Base-by-base conservation (phyloP, 768 basidiomycete species). In the Amanita pseudoporphyria region DNA sequence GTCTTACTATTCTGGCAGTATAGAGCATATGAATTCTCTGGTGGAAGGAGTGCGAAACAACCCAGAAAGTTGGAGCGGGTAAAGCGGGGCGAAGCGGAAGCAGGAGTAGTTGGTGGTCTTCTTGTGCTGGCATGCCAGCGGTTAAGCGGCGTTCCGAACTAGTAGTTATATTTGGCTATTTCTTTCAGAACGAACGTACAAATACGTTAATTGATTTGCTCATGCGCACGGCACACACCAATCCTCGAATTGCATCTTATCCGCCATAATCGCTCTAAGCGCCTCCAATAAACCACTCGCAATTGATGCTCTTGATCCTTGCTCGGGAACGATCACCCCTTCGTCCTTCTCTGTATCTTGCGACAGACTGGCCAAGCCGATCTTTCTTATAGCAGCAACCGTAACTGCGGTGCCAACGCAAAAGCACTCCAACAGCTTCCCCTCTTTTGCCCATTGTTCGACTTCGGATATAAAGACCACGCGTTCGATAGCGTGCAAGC, bases 321-420 rank as follows among this genome's bases (percentile, higher is more conserved):
- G 69, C 14, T 64, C 67, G 0, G 80, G 82, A 9, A 87, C 60
- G 3, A 65, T 53, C 28, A 84, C 57, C 31, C 78, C 77, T n/a
- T n/a, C n/a, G n/a, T n/a, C n/a, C n/a, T n/a, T n/a, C n/a, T n/a
- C n/a, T n/a, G n/a, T n/a, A 2, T 28, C 36, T 22, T 24, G 18
- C 7, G 35, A 36, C 39, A 59, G 57, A 0, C 67, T 67, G 47
- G 66, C 58, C 47, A 72, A 78, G 12, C 76, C 73, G 58, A 91
- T 83, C 35, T 71, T 71, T 19, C 77, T 73, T 2, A 84, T 70
- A 9, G 81, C 73, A 0, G 74, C 79, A 33, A 91, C 77, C 41
- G 87, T 71, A 12, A 78, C 85, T 1, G 86, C 89, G 0, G 83
- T 87, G 9, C 92, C 92, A 3, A 84, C 77, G 10, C 81, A 79